phyloP scores from a whole-genome alignment of 768 basidiomycete species.

The Pisolithus marmoratus region DNA sequence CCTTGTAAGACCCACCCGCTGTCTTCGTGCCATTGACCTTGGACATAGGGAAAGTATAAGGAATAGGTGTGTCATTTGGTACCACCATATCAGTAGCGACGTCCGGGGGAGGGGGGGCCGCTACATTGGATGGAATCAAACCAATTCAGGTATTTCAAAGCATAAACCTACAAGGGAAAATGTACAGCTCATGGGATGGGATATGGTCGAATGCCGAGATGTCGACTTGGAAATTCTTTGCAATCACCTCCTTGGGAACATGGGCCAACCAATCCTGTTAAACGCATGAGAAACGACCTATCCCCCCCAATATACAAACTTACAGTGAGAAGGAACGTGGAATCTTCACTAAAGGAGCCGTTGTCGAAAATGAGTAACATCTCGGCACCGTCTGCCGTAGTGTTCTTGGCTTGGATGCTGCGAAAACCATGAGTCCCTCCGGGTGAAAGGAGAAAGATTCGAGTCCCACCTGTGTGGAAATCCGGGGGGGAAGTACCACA shows the following conservation, averaged over 20 bases:
- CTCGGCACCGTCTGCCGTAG: constrained; percentile 41
- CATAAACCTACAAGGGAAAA: constrained; percentile 37
- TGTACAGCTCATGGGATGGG: constrained; percentile 50
- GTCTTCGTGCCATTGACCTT: constrained; percentile 37
- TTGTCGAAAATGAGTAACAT: constrained; percentile 44
- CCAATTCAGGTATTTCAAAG: not conserved
- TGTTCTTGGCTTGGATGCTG: constrained; percentile 47
- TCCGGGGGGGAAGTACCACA: constrained; percentile 59
- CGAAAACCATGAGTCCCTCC: not conserved
- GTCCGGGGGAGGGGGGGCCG: constrained; percentile 38
- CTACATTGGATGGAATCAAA: constrained; percentile 18
- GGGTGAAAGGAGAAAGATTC: not conserved
- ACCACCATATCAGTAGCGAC: constrained; percentile 37
- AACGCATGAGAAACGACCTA: not conserved
- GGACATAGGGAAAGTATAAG: constrained; percentile 52
- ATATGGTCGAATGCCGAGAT: constrained; percentile 49
- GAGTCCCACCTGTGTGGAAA: constrained; percentile 37
- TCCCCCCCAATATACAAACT: not conserved
- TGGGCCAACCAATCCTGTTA: constrained; percentile 64
- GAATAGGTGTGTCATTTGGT: constrained; percentile 45
- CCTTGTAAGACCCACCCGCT: constrained; percentile 54
- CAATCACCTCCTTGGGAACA: constrained; percentile 50
- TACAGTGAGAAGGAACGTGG: constrained; percentile 43
- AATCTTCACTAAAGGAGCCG: constrained; percentile 48
- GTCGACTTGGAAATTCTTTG: constrained; percentile 55